Evolutionary conservation across 495 filamentous ascomycete species (phyloP).

Genomic region (Lentithecium fluviatile): DNA sequence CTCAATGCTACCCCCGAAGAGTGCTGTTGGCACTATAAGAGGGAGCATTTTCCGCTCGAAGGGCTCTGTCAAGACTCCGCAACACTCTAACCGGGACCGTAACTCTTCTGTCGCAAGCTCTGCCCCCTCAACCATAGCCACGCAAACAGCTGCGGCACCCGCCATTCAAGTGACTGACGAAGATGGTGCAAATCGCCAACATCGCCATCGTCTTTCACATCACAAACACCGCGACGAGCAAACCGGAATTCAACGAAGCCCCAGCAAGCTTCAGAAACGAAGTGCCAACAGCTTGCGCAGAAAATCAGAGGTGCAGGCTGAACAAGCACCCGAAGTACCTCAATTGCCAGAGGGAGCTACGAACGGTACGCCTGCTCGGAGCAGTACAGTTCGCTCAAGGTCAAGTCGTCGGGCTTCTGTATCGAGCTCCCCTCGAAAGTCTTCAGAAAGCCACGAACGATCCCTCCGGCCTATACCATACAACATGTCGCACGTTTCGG

Average conservation of each 20-base stretch:
- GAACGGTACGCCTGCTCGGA: slow-evolving; percentile 23
- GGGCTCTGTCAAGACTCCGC: slow-evolving; percentile 38
- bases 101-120: slow-evolving; percentile 28
- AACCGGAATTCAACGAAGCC: slow-evolving; percentile 16
- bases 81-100: slow-evolving; percentile 1
- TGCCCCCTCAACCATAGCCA: slow-evolving; percentile 34
- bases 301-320: slow-evolving; percentile 17
- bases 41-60: slow-evolving; percentile 68
- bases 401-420: slow-evolving; percentile 20
- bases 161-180: slow-evolving; percentile 46
- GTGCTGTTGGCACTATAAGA: slow-evolving; percentile 66
- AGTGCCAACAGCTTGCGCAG: slow-evolving; percentile 31
- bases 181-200: slow-evolving; percentile 27
- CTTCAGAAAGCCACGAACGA: slow-evolving; percentile 36
- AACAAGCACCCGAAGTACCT: slow-evolving; percentile 13
- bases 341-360: slow-evolving; percentile 12
- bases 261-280: slow-evolving; percentile 33
- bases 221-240: slow-evolving; percentile 30
- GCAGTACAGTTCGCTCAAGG: slow-evolving; percentile 11
- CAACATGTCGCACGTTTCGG: slow-evolving; percentile 49
- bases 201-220: slow-evolving; percentile 39
- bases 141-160: slow-evolving; percentile 32
- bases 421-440: slow-evolving; percentile 29
- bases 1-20: slow-evolving; percentile 48
- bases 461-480: slow-evolving; percentile 51